Conservation (phyloP, 805 yeast genomes). For the Pichia nanzhaoensis region DNA sequence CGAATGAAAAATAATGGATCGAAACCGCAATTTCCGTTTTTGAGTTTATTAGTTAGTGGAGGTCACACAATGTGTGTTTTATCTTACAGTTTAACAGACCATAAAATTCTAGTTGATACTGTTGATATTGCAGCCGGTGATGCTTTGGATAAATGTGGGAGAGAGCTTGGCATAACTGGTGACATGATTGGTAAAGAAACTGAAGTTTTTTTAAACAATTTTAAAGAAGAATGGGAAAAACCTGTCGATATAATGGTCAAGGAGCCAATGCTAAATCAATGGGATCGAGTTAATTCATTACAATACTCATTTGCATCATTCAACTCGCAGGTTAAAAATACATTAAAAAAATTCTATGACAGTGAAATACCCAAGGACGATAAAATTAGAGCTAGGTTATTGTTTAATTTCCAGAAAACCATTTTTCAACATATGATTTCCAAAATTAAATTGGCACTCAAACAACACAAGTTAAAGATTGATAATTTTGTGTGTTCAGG, state of each 20-base stretch:
- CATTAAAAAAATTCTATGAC: slow-evolving; percentile 22
- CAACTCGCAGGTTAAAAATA: slow-evolving; percentile 25
- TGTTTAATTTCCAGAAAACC: slow-evolving; percentile 53
- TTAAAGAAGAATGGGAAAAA: slow-evolving; percentile 28
- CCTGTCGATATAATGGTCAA: slow-evolving; percentile 29
- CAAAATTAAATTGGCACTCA: slow-evolving; percentile 49
- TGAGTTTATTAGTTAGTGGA: slow-evolving; percentile 79
- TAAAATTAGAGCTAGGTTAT: slow-evolving; percentile 38
- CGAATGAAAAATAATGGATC: slow-evolving; percentile 40
- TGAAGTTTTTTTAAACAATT: slow-evolving; percentile 45
- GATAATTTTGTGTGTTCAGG: slow-evolving; percentile 73
- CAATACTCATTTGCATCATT: slow-evolving; percentile 79
- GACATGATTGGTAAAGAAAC: slow-evolving; percentile 82
- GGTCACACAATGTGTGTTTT: slow-evolving; percentile 90
- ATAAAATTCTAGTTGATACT: slow-evolving; percentile 68
- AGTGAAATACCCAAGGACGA: slow-evolving; percentile 17
- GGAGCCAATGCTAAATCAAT: slow-evolving; percentile 47
- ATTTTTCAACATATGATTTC: slow-evolving; percentile 68
- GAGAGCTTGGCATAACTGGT: slow-evolving; percentile 74
- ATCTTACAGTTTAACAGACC: slow-evolving; percentile 53
- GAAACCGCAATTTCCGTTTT: slow-evolving; percentile 54
- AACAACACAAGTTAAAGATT: slow-evolving; percentile 36
- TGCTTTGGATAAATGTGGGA: slow-evolving; percentile 86
- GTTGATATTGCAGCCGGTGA: slow-evolving; percentile 91
- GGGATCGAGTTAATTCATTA: slow-evolving; percentile 36